These are phyloP conservation scores for Sutorius australiensis DNA, from an alignment of 768 basidiomycete species.

Conservation along the genomic window DNA sequence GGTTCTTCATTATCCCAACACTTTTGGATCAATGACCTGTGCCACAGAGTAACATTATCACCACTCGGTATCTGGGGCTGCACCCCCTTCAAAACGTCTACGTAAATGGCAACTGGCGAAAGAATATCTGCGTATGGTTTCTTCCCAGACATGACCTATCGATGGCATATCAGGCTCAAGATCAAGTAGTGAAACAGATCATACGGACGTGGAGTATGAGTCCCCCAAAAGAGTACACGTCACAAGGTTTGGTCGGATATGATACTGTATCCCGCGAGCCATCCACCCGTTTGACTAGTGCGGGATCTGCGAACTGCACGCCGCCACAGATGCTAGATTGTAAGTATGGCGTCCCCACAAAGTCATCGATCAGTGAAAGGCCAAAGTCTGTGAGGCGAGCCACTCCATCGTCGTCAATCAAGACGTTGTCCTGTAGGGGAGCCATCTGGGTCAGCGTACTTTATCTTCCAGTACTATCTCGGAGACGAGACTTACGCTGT, in stretches of 20 bases:
- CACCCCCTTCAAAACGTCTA: conserved; percentile 4
- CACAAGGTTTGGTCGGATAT: conserved; percentile 18
- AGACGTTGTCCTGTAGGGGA: conserved; percentile 35
- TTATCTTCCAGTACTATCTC: not conserved
- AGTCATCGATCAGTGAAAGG: conserved; percentile 28
- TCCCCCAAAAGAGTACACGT: conserved; percentile 35
- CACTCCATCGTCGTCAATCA: conserved; percentile 36
- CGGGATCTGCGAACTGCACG: conserved; percentile 46
- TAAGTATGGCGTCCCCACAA: conserved; percentile 26
- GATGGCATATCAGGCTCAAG: conserved; percentile 5
- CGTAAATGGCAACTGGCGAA: not conserved
- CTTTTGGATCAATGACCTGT: conserved; percentile 9
- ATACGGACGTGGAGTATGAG: conserved; percentile 30
- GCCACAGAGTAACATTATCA: not conserved
- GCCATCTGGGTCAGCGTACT: not conserved
- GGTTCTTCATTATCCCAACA: conserved; percentile 18
- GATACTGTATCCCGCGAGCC: not conserved
- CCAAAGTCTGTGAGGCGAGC: conserved; percentile 52
- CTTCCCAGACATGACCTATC: conserved; percentile 20
- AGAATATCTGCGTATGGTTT: conserved; percentile 15
- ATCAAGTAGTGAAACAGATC: not conserved
- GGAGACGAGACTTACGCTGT: conserved; percentile 26
- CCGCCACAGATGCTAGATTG: conserved; percentile 36
- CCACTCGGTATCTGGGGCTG: conserved; percentile 11
- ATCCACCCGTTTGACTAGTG: conserved; percentile 14